Percentiles rank a stretch among this genome's conserved stretches.
phyloP scores from a whole-genome alignment of 495 filamentous ascomycete genomes.

The Aspergillus sparsus region DNA sequence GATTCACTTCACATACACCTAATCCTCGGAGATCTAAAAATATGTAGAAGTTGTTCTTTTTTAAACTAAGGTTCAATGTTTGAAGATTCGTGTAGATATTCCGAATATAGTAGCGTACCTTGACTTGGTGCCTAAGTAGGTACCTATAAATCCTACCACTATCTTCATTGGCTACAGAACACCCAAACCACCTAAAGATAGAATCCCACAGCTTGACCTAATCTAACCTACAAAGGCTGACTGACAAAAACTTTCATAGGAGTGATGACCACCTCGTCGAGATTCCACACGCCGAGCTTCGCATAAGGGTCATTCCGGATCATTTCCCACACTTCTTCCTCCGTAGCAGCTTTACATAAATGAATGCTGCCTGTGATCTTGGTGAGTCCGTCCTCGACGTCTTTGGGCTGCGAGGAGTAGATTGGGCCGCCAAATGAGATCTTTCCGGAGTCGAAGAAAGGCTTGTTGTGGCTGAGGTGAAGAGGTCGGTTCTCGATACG shows the following conservation, averaged over 20 bases:
- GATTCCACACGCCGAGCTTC: conserved; percentile 3
- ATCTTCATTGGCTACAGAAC: no score
- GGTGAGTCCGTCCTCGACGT: not conserved
- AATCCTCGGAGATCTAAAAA: no score
- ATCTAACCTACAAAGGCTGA: not conserved
- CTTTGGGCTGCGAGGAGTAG: not conserved
- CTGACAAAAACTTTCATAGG: conserved; percentile 2
- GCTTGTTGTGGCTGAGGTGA: conserved; percentile 3
- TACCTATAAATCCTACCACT: no score
- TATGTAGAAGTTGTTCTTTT: no score
- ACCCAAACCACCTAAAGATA: not conserved
- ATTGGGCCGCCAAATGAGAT: conserved; percentile 5
- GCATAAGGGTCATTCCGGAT: not conserved
- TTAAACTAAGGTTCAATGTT: no score
- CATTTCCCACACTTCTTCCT: conserved; percentile 5
- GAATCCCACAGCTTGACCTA: not conserved
- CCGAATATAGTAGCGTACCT: no score
- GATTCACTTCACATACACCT: no score
- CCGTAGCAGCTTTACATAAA: not conserved
- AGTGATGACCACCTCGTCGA: not conserved
- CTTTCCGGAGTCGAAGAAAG: not conserved
- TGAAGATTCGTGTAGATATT: no score
- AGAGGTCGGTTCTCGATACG: not conserved
- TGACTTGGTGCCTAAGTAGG: no score
- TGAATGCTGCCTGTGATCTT: conserved; percentile 6